These are phyloP conservation scores for Alternaria ventricosa DNA, from an alignment of 2,329 filamentous ascomycete species.

Conservation along the genomic window DNA sequence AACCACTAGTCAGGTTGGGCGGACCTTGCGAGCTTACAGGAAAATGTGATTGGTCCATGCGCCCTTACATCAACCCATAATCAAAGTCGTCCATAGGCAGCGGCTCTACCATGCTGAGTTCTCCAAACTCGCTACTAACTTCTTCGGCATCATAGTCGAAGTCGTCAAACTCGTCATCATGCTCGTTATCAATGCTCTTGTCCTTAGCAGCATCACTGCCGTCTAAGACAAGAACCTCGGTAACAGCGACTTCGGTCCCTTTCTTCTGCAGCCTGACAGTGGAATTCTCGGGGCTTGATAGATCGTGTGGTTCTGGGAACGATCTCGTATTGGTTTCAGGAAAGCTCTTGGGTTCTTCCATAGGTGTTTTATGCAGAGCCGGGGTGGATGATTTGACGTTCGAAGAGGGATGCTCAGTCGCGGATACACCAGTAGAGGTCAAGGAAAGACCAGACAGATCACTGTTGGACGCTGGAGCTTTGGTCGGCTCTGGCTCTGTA, in stretches of 20 bases:
- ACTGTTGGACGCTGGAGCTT: background rate
- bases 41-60: background rate
- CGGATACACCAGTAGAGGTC: background rate
- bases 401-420: background rate
- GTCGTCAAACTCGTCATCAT: constrained; percentile 1
- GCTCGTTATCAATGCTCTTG: background rate
- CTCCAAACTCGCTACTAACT: constrained; percentile 34
- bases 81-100: constrained; percentile 34
- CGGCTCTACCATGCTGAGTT: constrained; percentile 38
- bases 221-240: constrained; percentile 7
- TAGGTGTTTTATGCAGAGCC: background rate
- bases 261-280: background rate
- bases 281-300: background rate
- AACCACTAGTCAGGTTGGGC: background rate
- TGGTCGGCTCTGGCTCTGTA: background rate
- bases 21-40: background rate
- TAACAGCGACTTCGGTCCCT: constrained; percentile 13
- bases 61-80: constrained; percentile 29
- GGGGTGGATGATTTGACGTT: background rate
- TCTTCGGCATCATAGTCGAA: constrained; percentile 22
- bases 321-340: background rate
- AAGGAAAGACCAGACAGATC: background rate
- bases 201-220: constrained; percentile 2
- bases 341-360: background rate
- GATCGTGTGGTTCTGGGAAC: background rate